Evolutionary conservation across 2,329 filamentous ascomycete genomes (phyloP).

Genomic region (Metarhizium rileyi): DNA sequence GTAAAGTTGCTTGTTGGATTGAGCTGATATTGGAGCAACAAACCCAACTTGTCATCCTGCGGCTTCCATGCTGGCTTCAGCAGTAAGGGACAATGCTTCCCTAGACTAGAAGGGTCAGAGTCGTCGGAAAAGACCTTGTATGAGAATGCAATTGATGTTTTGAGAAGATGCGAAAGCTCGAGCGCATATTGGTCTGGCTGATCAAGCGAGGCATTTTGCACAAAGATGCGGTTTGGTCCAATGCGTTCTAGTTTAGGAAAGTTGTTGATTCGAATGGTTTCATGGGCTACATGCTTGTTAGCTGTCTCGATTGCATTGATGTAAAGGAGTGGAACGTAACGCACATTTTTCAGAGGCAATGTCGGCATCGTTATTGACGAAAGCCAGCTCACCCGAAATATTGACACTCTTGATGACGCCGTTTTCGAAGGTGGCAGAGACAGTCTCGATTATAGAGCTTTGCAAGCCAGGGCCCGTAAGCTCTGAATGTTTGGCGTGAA

Average conservation of each 20-base stretch:
- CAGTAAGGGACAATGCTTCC: conserved; percentile 58
- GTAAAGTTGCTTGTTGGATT: conserved; percentile 55
- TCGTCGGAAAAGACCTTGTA: conserved; percentile 75
- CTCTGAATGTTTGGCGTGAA: conserved; percentile 71
- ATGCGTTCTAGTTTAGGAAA: conserved; percentile 84
- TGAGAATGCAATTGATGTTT: conserved; percentile 77
- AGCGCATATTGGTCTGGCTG: conserved; percentile 73
- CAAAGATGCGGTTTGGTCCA: conserved; percentile 85
- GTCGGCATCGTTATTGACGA: conserved; percentile 60
- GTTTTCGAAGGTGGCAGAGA: conserved; percentile 75
- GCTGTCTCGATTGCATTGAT: background rate
- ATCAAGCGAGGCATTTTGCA: conserved; percentile 55
- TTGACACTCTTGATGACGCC: conserved; percentile 61
- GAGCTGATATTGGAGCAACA: conserved; percentile 74
- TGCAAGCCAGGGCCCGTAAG: conserved; percentile 72
- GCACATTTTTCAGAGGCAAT: conserved; percentile 36
- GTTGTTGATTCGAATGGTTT: conserved; percentile 77
- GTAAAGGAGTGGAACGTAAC: conserved; percentile 13
- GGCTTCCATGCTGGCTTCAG: conserved; percentile 74
- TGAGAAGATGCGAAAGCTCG: conserved; percentile 60
- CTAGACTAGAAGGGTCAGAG: conserved; percentile 31
- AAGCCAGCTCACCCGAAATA: conserved; percentile 79
- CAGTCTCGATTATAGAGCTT: conserved; percentile 81
- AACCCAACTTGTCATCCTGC: conserved; percentile 74
- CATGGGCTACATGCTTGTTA: conserved; percentile 30